phyloP scores from a whole-genome alignment of 768 basidiomycete species.

The Rhodotorula babjevae region DNA sequence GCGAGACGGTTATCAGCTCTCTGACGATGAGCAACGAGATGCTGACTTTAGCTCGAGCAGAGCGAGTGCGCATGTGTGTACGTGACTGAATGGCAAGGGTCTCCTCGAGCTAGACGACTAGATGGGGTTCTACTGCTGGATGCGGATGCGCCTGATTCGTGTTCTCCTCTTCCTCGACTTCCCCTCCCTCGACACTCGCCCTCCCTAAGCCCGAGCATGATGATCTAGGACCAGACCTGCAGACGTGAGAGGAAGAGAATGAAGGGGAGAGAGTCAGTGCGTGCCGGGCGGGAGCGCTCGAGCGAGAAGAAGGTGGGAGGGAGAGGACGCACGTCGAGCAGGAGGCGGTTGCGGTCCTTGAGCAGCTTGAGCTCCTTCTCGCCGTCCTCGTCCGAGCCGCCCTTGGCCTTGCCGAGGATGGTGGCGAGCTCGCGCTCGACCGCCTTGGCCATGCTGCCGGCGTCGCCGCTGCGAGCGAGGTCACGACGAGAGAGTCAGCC shows the following conservation, averaged over 20 bases:
- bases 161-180: no score
- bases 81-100: background rate
- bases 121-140: background rate
- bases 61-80: background rate
- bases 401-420: constrained; percentile 83
- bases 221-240: background rate
- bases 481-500: background rate
- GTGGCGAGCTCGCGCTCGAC: constrained; percentile 80
- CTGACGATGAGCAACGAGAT: no score
- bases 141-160: background rate
- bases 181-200: no score
- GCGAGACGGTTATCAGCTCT: no score
- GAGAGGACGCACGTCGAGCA: constrained; percentile 63
- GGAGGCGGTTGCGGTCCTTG: constrained; percentile 76
- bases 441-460: constrained; percentile 85
- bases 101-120: background rate
- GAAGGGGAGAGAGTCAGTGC: background rate
- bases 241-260: background rate
- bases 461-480: constrained; percentile 31
- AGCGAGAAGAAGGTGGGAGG: background rate
- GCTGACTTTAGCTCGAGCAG: no score
- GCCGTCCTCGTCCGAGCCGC: constrained; percentile 53
- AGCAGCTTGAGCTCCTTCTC: constrained; percentile 64
- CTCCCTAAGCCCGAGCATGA: background rate
- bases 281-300: background rate